Evolutionary conservation across 441 rosid genomes (phyloP), one percentile per base, ranked within the genome.

Genomic region (Mallotus repandus): DNA sequence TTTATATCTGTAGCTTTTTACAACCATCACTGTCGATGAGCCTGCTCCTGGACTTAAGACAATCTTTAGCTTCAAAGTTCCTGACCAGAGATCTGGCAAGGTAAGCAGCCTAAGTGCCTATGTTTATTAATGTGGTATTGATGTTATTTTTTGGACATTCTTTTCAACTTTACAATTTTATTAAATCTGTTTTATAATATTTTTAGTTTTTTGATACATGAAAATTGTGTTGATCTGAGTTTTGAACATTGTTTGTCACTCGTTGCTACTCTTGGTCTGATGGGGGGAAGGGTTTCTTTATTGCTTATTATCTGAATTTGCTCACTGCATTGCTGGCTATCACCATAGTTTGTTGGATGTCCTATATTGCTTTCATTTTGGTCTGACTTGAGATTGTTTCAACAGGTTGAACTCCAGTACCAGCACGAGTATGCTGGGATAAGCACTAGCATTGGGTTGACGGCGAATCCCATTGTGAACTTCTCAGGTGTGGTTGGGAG

Each of bases 11-110:
- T 66, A 96, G 99, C 82, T 96, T 73, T 73, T 89, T 22, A 87
- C 99, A 21, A 93, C 98, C 81, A 64, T 96, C 66, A 93, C 98
- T 7, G 18, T 86, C 22, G 92, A 96, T 68, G 98, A 96, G 78
- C 88, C 89, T 78, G 87, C 98, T 43, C 98, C 96, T 56, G 99
- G 97, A 53, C 77, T 96, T 50, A 96, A 96, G 92, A 56, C 94
- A 9, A 90, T 96, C 73, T 60, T 93, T 68, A 91, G 90, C 84
- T 90, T 93, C 73, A 84, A 72, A 74, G 81, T 90, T 38, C 99
- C 98, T 70, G 98, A 96, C 79, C 98, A 96, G 87, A 89, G 89
- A 79, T 93, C 98, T 81, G 96, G 96, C 74, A 96, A 92, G 94
- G 99, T 90, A 81, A 66, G 63, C 70, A 25, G 19, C 32, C 45